Evolutionary conservation across 345 rosid genomes (phyloP).

Genomic region (Reutealis trisperma): DNA sequence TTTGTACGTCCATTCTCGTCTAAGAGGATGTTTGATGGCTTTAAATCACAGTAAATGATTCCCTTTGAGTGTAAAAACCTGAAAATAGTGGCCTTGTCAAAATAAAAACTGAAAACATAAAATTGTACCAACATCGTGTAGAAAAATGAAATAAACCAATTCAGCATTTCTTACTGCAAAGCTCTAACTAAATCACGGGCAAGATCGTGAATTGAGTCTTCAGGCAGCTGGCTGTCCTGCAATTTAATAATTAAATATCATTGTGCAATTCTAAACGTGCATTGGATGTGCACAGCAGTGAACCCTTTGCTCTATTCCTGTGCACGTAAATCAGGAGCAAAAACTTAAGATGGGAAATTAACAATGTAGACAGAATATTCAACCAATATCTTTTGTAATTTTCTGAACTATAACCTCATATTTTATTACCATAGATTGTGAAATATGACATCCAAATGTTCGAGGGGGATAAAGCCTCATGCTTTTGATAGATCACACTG

Average conservation of each 20-base stretch:
- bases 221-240: constrained; percentile 89
- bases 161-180: constrained; percentile 64
- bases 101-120: constrained; percentile 14
- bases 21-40: constrained; percentile 92
- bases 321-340: background rate
- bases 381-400: background rate
- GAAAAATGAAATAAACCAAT: constrained; percentile 8
- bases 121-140: background rate
- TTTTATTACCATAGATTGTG: background rate
- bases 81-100: constrained; percentile 18
- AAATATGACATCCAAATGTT: background rate
- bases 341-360: background rate
- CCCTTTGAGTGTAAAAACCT: constrained; percentile 92
- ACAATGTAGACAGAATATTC: background rate
- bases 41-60: constrained; percentile 85
- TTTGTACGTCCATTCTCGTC: constrained; percentile 90
- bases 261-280: constrained; percentile 6
- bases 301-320: constrained; percentile 2
- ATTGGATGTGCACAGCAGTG: background rate
- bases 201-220: constrained; percentile 84
- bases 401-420: background rate
- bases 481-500: background rate
- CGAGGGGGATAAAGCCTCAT: background rate
- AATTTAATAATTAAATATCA: constrained; percentile 22
- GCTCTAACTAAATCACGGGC: constrained; percentile 77